These are phyloP conservation scores for Vaccinium corymbosum DNA, from an alignment of 148 eudicot species.

Conservation along the genomic window DNA sequence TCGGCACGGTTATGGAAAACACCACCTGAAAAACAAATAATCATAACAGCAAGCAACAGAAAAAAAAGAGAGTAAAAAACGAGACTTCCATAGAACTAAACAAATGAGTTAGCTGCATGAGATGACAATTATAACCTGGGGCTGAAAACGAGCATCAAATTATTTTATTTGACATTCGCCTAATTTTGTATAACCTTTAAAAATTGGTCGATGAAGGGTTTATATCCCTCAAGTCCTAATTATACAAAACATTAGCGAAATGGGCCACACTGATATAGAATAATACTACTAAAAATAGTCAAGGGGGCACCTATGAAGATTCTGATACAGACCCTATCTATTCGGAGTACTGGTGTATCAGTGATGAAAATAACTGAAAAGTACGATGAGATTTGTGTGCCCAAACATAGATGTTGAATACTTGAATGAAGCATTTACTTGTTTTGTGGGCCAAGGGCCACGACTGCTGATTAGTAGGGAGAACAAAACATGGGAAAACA, in stretches of 20 bases:
- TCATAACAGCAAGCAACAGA: not conserved
- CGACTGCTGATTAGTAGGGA: not conserved
- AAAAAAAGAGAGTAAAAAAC: not conserved
- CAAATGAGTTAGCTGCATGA: not conserved
- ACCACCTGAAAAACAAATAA: conserved; percentile 32
- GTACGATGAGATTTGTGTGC: not conserved
- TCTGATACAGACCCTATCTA: not conserved
- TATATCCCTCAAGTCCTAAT: not conserved
- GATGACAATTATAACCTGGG: not conserved
- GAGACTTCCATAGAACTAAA: not conserved
- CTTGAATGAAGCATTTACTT: not conserved
- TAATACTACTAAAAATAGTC: not conserved
- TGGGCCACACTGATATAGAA: not conserved
- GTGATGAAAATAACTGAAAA: not conserved
- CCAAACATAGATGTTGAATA: not conserved
- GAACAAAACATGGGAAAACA: not conserved
- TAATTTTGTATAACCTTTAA: not conserved
- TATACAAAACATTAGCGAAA: not conserved
- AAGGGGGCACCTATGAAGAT: not conserved
- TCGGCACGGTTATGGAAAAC: conserved; percentile 24
- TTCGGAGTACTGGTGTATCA: not conserved
- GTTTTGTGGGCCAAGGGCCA: not conserved
- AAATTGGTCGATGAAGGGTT: not conserved
- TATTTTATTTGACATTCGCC: not conserved
- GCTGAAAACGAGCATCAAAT: not conserved